phyloP scores from a whole-genome alignment of 352 stramenopile genomes.

The Phytophthora pisi region DNA sequence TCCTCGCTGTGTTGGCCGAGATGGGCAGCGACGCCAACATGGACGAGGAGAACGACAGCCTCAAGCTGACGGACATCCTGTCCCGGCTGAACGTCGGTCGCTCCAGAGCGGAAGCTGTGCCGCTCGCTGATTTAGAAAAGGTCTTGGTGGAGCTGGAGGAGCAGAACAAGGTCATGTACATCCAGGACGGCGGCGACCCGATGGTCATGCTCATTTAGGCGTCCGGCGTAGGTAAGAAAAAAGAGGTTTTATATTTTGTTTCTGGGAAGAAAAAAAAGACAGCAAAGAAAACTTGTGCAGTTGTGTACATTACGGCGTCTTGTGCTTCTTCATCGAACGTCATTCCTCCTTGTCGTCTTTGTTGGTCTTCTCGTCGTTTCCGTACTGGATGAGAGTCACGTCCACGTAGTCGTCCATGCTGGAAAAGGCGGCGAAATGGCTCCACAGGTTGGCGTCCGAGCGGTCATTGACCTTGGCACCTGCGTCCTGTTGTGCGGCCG shows the following conservation, averaged over 20 bases:
- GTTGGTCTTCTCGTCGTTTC: slow-evolving; percentile 39
- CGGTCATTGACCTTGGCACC: not conserved
- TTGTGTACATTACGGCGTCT: slow-evolving; percentile 13
- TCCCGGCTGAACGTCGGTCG: slow-evolving; percentile 56
- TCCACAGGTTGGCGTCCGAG: slow-evolving; percentile 31
- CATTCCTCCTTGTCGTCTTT: slow-evolving; percentile 8
- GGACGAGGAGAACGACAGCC: slow-evolving; percentile 73
- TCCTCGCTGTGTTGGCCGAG: slow-evolving; percentile 63
- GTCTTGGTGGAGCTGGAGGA: slow-evolving; percentile 80
- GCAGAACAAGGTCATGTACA: slow-evolving; percentile 92
- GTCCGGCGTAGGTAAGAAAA: slow-evolving; percentile 12
- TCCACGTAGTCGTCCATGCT: slow-evolving; percentile 80
- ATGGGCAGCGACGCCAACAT: slow-evolving; percentile 54
- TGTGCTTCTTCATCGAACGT: not conserved
- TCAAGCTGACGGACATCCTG: slow-evolving; percentile 66
- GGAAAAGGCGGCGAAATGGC: slow-evolving; percentile 68
- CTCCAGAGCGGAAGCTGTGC: slow-evolving; percentile 36
- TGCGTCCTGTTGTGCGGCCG: not conserved
- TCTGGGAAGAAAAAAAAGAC: slow-evolving; percentile 26
- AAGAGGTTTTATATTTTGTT: slow-evolving; percentile 45
- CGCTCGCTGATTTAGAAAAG: slow-evolving; percentile 63
- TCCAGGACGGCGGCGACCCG: slow-evolving; percentile 79
- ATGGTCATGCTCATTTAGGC: slow-evolving; percentile 88
- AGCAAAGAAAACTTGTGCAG: slow-evolving; percentile 28
- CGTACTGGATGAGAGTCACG: slow-evolving; percentile 69